A percentile compares a stretch with the other conserved stretches of the same genome.
phyloP scores from a whole-genome alignment of 179 eudicot genomes.

The Spergularia azorica region DNA sequence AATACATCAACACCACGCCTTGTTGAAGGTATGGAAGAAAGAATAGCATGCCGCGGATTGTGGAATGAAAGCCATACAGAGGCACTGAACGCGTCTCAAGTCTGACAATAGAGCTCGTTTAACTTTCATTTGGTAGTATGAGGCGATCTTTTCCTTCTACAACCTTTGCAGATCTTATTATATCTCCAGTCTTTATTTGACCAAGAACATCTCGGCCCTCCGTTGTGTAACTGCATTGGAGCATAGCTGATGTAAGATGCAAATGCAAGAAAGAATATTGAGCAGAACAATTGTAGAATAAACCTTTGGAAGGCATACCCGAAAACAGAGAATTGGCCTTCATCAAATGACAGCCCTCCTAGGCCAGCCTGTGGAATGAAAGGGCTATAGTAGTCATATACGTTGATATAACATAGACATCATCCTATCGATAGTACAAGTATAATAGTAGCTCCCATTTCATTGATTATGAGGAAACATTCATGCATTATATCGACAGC shows the following conservation, averaged over 20 bases:
- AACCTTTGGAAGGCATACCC: slow-evolving; percentile 56
- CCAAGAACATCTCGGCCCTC: slow-evolving; percentile 75
- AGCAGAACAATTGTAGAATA: background rate
- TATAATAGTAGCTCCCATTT: background rate
- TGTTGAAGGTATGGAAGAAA: slow-evolving; percentile 2
- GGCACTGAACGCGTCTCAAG: slow-evolving; percentile 1
- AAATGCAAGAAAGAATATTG: background rate
- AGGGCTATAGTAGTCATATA: background rate
- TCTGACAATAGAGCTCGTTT: slow-evolving; percentile 12
- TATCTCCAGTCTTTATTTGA: slow-evolving; percentile 82
- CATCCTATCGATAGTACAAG: background rate
- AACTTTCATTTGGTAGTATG: slow-evolving; percentile 55
- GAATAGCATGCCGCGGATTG: slow-evolving; percentile 18
- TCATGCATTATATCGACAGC: background rate
- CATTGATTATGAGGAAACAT: background rate
- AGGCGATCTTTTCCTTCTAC: slow-evolving; percentile 91
- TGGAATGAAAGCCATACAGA: slow-evolving; percentile 1
- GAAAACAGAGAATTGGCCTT: slow-evolving; percentile 96
- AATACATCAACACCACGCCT: background rate
- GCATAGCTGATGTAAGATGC: background rate
- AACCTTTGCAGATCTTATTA: slow-evolving; percentile 76
- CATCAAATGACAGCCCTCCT: slow-evolving; percentile 94
- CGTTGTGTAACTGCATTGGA: slow-evolving; percentile 64
- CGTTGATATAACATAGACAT: background rate
- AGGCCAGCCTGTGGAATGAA: slow-evolving; percentile 70